Conservation (phyloP, 805 yeast species). For the Kodamaea kaohsiungensis region DNA sequence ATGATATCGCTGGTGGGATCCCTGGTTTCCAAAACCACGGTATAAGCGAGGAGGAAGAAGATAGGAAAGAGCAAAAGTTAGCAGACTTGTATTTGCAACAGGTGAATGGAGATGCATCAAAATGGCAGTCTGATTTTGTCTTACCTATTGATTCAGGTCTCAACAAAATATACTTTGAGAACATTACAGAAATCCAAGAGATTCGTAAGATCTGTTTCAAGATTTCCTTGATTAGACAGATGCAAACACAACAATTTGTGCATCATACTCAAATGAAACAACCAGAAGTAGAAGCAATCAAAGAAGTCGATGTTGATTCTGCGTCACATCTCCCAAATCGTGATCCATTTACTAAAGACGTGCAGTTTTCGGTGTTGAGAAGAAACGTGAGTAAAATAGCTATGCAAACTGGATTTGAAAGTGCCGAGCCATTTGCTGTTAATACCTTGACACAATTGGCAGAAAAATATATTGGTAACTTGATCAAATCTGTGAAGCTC, state of each 20-base stretch:
- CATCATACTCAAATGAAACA: slow-evolving; percentile 73
- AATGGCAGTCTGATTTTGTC: slow-evolving; percentile 29
- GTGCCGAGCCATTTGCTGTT: slow-evolving; percentile 74
- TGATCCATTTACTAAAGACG: slow-evolving; percentile 57
- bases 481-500: slow-evolving; percentile 67
- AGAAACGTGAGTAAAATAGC: slow-evolving; percentile 74
- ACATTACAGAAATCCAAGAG: slow-evolving; percentile 80
- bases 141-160: slow-evolving; percentile 54
- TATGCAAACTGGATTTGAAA: slow-evolving; percentile 92
- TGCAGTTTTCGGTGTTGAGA: slow-evolving; percentile 66
- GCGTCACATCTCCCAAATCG: slow-evolving; percentile 72
- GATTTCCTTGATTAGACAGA: slow-evolving; percentile 81
- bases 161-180: slow-evolving; percentile 58
- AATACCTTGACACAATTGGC: slow-evolving; percentile 82
- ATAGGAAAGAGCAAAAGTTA: slow-evolving; percentile 34
- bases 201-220: slow-evolving; percentile 86
- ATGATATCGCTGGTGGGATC: slow-evolving; percentile 77
- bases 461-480: slow-evolving; percentile 72
- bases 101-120: slow-evolving; percentile 24
- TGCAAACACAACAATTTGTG: slow-evolving; percentile 80
- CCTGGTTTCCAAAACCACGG: slow-evolving; percentile 67
- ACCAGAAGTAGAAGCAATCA: slow-evolving; percentile 62
- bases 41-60: slow-evolving; percentile 43
- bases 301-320: slow-evolving; percentile 79
- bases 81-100: slow-evolving; percentile 36